A percentile compares a stretch with the other conserved stretches of the same genome.
Conservation (phyloP, 2,329 filamentous ascomycete species). For the Keithomyces neogunnii region DNA sequence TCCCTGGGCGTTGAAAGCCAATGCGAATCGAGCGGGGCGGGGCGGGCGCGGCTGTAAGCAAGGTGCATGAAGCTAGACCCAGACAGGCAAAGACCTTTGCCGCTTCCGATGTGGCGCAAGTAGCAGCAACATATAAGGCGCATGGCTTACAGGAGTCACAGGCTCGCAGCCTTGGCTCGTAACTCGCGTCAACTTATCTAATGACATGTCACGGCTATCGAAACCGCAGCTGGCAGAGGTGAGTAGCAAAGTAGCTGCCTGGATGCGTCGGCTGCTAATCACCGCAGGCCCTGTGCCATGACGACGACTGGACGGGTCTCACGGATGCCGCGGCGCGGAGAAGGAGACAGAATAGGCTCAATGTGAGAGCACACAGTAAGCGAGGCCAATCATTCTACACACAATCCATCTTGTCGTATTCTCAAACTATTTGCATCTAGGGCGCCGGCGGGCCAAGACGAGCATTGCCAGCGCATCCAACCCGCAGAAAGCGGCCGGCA, state of each 20-base stretch:
- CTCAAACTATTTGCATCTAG: too few relatives aligned
- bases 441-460: too few relatives aligned
- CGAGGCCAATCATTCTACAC: not conserved
- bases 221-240: slow-evolving; percentile 28
- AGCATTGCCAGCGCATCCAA: too few relatives aligned
- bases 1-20: not conserved
- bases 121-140: too few relatives aligned
- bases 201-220: too few relatives aligned
- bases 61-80: slow-evolving; percentile 24
- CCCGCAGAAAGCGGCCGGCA: too few relatives aligned
- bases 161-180: too few relatives aligned
- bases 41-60: slow-evolving; percentile 17
- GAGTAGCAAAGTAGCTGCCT: slow-evolving; percentile 10
- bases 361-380: slow-evolving; percentile 31
- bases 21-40: not conserved
- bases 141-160: too few relatives aligned
- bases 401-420: not conserved
- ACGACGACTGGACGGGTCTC: slow-evolving; percentile 38
- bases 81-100: not conserved
- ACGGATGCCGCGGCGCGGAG: slow-evolving; percentile 32
- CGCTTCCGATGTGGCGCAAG: too few relatives aligned
- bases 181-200: too few relatives aligned
- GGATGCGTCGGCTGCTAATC: too few relatives aligned
- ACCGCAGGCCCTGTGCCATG: slow-evolving; percentile 24
- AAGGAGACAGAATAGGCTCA: slow-evolving; percentile 34